These are phyloP conservation scores for Ciborinia camelliae DNA, from an alignment of 2,329 filamentous ascomycete genomes.

Conservation along the genomic window DNA sequence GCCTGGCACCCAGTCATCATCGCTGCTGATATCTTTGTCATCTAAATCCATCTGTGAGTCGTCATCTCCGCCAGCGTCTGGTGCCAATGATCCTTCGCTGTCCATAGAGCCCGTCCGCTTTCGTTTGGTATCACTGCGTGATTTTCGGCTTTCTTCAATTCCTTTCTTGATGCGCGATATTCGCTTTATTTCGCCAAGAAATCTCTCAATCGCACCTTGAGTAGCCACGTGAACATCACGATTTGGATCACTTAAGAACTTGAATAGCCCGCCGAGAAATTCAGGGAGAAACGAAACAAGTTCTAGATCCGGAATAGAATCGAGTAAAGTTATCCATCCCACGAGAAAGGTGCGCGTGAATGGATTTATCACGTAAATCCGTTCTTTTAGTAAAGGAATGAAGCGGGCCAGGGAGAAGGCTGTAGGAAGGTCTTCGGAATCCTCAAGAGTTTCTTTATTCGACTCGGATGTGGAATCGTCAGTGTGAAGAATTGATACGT, in stretches of 20 bases:
- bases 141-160: conserved; percentile 79
- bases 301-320: conserved; percentile 95
- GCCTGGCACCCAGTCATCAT: conserved; percentile 95
- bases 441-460: conserved; percentile 45
- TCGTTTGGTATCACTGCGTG: conserved; percentile 56
- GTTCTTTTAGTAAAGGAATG: conserved; percentile 88
- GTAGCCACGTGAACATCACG: conserved; percentile 93
- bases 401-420: conserved; percentile 90
- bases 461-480: conserved; percentile 50
- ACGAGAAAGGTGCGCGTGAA: conserved; percentile 95
- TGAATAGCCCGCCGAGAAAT: conserved; percentile 84
- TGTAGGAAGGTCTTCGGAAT: conserved; percentile 60
- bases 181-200: conserved; percentile 88
- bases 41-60: conserved; percentile 55
- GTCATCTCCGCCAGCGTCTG: conserved; percentile 59
- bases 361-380: conserved; percentile 90
- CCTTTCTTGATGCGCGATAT: conserved; percentile 91
- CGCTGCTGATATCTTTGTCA: conserved; percentile 60
- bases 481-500: conserved; percentile 80
- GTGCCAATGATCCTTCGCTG: conserved; percentile 50
- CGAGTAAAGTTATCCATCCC: conserved; percentile 89
- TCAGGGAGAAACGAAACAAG: conserved; percentile 89
- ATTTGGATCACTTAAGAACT: conserved; percentile 88
- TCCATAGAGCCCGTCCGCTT: conserved; percentile 70
- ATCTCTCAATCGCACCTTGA: conserved; percentile 82